Evolutionary conservation across 1,284 basidiomycete species (phyloP).

Genomic region (Kwoniella shivajii): DNA sequence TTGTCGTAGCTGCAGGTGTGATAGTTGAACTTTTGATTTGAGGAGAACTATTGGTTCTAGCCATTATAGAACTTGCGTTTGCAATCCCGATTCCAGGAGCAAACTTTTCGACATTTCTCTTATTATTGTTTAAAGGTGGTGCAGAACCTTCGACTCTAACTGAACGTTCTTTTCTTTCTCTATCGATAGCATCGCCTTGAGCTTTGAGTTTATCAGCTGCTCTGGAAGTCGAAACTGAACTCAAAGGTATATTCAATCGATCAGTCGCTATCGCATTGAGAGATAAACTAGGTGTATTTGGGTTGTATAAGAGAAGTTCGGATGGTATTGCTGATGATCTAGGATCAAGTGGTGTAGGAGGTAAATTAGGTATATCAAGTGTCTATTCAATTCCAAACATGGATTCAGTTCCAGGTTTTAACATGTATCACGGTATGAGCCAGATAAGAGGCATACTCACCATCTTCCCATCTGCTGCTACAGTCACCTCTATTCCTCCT

Average conservation of each 20-base stretch:
- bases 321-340: constrained; percentile 26
- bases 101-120: background rate
- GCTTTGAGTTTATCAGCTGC: constrained; percentile 39
- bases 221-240: constrained; percentile 19
- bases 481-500: constrained; percentile 19
- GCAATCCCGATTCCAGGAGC: background rate
- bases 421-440: background rate
- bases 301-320: constrained; percentile 31
- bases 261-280: constrained; percentile 42
- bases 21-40: constrained; percentile 2
- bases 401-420: background rate
- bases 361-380: constrained; percentile 30
- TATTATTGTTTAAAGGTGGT: background rate
- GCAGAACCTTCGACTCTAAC: constrained; percentile 26
- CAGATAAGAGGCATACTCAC: constrained; percentile 22
- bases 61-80: constrained; percentile 8
- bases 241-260: constrained; percentile 38
- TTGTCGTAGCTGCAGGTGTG: background rate
- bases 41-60: constrained; percentile 11
- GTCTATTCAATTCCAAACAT: constrained; percentile 15
- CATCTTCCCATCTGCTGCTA: constrained; percentile 33
- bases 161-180: constrained; percentile 31
- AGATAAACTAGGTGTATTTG: constrained; percentile 14
- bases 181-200: constrained; percentile 33
- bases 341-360: constrained; percentile 28